These are phyloP conservation scores for Trichosporon faecale DNA, from an alignment of 1,284 basidiomycete species.

Conservation along the genomic window DNA sequence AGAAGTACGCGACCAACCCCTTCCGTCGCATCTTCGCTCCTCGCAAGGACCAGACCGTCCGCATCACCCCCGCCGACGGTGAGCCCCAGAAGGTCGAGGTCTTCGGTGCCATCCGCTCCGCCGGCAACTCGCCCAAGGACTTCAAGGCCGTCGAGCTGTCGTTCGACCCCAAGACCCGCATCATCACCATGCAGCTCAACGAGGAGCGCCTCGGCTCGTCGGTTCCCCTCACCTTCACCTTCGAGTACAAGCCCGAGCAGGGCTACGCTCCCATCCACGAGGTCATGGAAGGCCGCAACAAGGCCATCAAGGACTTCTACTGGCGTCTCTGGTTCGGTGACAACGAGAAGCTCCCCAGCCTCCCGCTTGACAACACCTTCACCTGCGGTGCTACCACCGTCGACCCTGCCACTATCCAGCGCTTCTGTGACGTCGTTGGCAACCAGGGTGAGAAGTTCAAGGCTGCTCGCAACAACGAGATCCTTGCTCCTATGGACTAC, in stretches of 20 bases:
- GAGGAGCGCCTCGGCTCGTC: constrained; percentile 77
- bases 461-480: constrained; percentile 61
- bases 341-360: constrained; percentile 66
- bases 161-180: constrained; percentile 57
- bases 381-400: constrained; percentile 78
- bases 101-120: constrained; percentile 76
- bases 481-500: constrained; percentile 95
- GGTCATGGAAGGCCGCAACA: constrained; percentile 76
- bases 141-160: constrained; percentile 83
- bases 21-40: constrained; percentile 82
- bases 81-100: constrained; percentile 58
- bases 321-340: constrained; percentile 96
- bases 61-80: constrained; percentile 58
- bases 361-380: constrained; percentile 73
- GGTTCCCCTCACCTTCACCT: constrained; percentile 77
- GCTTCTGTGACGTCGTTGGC: constrained; percentile 89
- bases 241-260: constrained; percentile 81
- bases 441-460: constrained; percentile 91
- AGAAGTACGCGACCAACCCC: constrained; percentile 82
- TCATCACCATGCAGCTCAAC: constrained; percentile 73
- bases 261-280: constrained; percentile 94
- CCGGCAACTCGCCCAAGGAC: constrained; percentile 62
- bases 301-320: constrained; percentile 91
- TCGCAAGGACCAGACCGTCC: constrained; percentile 71
- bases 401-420: constrained; percentile 70